A percentile compares a stretch with the other conserved stretches of the same genome.
Conservation (phyloP, 257 asterid genomes). For the Leptodermis oblonga region DNA sequence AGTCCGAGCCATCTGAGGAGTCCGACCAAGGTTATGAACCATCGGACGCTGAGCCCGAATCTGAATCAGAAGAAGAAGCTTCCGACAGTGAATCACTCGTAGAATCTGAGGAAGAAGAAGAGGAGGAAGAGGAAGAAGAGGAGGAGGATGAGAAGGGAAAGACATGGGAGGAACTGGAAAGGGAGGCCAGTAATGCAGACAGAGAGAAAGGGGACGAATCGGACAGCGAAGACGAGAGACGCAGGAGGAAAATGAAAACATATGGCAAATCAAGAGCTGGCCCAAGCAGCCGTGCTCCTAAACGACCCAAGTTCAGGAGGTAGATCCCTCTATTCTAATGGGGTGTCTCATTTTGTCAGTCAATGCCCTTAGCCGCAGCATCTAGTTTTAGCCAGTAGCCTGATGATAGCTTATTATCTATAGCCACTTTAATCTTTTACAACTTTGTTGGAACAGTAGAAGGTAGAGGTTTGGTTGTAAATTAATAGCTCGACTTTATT, state of each 20-base stretch:
- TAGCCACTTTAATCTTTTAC: not conserved
- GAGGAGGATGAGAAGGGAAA: slow-evolving; percentile 69
- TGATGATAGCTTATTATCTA: not conserved
- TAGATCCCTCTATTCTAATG: slow-evolving; percentile 24
- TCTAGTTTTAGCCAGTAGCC: slow-evolving; percentile 12
- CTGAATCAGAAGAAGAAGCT: slow-evolving; percentile 63
- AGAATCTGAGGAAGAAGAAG: slow-evolving; percentile 65
- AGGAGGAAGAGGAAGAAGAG: slow-evolving; percentile 40
- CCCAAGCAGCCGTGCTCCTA: slow-evolving; percentile 35
- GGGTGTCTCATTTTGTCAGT: not conserved
- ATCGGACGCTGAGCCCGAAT: slow-evolving; percentile 65
- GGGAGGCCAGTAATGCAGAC: slow-evolving; percentile 76
- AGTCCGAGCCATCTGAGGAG: slow-evolving; percentile 50
- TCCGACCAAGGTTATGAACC: slow-evolving; percentile 73
- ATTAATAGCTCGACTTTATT: slow-evolving; percentile 10
- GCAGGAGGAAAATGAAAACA: slow-evolving; percentile 55
- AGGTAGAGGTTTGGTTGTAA: slow-evolving; percentile 3
- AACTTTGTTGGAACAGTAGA: slow-evolving; percentile 7
- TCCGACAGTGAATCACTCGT: slow-evolving; percentile 63
- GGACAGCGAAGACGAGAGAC: slow-evolving; percentile 71
- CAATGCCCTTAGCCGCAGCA: slow-evolving; percentile 2
- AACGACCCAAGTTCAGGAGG: slow-evolving; percentile 55
- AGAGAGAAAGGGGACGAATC: slow-evolving; percentile 63
- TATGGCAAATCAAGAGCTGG: slow-evolving; percentile 52
- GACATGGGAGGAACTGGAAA: slow-evolving; percentile 82